Conservation (phyloP, 108 stramenopile genomes). For the Nitzschia inconspicua region DNA sequence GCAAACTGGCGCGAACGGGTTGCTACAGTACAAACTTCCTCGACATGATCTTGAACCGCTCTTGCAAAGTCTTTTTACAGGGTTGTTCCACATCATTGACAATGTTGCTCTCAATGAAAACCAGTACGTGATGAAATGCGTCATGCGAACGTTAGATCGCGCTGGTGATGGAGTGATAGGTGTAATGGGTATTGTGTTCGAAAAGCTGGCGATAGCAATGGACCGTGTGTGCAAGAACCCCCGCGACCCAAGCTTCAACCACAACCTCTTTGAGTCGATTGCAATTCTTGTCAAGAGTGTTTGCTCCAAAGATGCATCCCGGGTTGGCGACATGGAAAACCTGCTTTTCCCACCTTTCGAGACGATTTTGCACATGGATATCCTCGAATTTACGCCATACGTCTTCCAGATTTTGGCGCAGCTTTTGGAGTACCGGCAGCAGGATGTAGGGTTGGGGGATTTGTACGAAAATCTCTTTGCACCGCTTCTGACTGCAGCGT, state of each 20-base stretch:
- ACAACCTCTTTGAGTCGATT: constrained; percentile 96
- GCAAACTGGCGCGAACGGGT: constrained; percentile 37
- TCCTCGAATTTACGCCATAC: constrained; percentile 94
- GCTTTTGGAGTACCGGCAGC: constrained; percentile 83
- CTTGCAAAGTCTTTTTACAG: constrained; percentile 81
- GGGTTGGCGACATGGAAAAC: constrained; percentile 72
- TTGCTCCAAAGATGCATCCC: constrained; percentile 66
- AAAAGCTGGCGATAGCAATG: constrained; percentile 79
- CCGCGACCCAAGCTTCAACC: constrained; percentile 95
- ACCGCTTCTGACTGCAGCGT: constrained; percentile 75
- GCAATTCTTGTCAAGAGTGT: constrained; percentile 86
- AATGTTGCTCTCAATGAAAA: constrained; percentile 85
- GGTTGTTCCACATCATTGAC: constrained; percentile 87
- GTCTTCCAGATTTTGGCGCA: constrained; percentile 98
- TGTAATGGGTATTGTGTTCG: constrained; percentile 78
- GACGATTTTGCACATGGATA: constrained; percentile 88
- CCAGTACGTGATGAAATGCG: constrained; percentile 97
- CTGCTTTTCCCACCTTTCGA: constrained; percentile 93
- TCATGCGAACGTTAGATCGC: constrained; percentile 85
- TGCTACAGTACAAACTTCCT: constrained; percentile 53
- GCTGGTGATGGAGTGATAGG: constrained; percentile 83
- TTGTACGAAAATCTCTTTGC: constrained; percentile 83
- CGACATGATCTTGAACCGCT: constrained; percentile 69
- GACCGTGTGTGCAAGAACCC: constrained; percentile 92
- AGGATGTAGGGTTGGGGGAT: constrained; percentile 60